Base-by-base conservation (phyloP, 495 filamentous ascomycete genomes). In the Penicillium cosmopolitanum region DNA sequence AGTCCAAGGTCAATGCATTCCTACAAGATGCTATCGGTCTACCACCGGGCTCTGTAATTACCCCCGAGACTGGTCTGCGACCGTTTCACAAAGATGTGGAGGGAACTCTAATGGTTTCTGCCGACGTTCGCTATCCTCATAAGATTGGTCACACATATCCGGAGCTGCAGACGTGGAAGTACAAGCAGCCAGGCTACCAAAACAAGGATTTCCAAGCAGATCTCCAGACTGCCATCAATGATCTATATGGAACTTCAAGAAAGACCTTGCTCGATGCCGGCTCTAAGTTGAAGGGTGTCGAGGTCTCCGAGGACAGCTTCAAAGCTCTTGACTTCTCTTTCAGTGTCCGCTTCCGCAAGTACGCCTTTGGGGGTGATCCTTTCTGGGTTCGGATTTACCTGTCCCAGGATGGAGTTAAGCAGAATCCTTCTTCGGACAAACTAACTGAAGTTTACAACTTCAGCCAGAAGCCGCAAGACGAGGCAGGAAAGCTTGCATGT, bases 121-220 rank as follows among this genome's bases (percentile, higher is more conserved):
- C 54, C 13, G 68, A 62, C 3, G 62, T 56, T n/a, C 63, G 73
- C 16, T 60, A 66, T 9, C 58, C 63, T 16, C 62, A 62, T n/a
- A 63, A 42, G 16, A 77, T 81, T 42, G 81, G 80, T 18, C 77
- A 81, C 62, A 78, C 76, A 11, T 83, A 83, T 60, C 80, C 81
- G 0, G 81, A 83, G 61, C 63, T 80, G 15, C 54, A 67, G 12
- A 72, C 74, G 50, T 77, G 75, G 75, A 53, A 57, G 6, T 44
- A 54, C 34, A 18, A 53, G 62, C 53, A 28, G 44, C 65, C 5
- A 43, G 58, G 18, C 34, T 68, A 42, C 48, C 2, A 43, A 11
- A 12, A 63, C 65, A 44, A 16, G 8, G n/a, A 16, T 9, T 61
- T 78, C 10, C 56, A 57, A 18, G 28, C 54, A 4, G 72, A 76